These are phyloP conservation scores for Eutrema heterophyllum DNA, from an alignment of 345 rosid species.

Conservation along the genomic window DNA sequence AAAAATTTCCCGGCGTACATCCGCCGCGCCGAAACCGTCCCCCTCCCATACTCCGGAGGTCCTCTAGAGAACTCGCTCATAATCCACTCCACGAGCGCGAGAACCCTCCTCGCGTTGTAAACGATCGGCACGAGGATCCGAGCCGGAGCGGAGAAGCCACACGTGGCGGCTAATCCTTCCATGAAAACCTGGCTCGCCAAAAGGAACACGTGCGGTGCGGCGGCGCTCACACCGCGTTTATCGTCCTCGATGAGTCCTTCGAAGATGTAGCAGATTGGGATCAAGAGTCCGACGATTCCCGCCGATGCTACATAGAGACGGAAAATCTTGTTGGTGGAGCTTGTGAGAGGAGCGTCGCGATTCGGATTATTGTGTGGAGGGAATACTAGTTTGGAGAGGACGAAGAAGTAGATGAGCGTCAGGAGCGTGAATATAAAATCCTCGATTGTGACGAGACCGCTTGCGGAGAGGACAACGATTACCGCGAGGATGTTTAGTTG, in stretches of 20 bases:
- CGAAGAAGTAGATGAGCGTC: constrained; percentile 57
- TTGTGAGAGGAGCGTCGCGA: constrained; percentile 40
- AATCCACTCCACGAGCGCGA: constrained; percentile 66
- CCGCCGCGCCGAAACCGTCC: constrained; percentile 40
- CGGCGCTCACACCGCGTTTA: constrained; percentile 60
- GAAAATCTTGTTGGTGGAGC: constrained; percentile 40
- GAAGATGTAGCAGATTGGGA: constrained; percentile 66
- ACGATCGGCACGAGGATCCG: constrained; percentile 71
- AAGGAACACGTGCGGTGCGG: constrained; percentile 80
- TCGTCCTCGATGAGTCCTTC: constrained; percentile 76
- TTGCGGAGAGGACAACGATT: constrained; percentile 53
- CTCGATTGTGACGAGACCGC: constrained; percentile 53
- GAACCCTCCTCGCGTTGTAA: constrained; percentile 66
- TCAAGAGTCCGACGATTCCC: constrained; percentile 54
- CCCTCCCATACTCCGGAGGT: constrained; percentile 10
- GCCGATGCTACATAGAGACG: constrained; percentile 43
- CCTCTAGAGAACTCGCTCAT: constrained; percentile 39
- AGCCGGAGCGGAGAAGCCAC: constrained; percentile 60
- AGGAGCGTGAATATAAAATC: constrained; percentile 56
- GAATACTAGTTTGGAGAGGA: constrained; percentile 56
- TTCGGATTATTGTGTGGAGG: constrained; percentile 32
- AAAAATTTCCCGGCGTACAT: constrained; percentile 51
- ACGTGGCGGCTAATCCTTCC: constrained; percentile 74
- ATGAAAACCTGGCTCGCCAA: constrained; percentile 71
- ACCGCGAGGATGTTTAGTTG: constrained; percentile 67